These are phyloP conservation scores for Sporothrix schenckii DNA, from an alignment of 2,329 filamentous ascomycete species.

Conservation along the genomic window DNA sequence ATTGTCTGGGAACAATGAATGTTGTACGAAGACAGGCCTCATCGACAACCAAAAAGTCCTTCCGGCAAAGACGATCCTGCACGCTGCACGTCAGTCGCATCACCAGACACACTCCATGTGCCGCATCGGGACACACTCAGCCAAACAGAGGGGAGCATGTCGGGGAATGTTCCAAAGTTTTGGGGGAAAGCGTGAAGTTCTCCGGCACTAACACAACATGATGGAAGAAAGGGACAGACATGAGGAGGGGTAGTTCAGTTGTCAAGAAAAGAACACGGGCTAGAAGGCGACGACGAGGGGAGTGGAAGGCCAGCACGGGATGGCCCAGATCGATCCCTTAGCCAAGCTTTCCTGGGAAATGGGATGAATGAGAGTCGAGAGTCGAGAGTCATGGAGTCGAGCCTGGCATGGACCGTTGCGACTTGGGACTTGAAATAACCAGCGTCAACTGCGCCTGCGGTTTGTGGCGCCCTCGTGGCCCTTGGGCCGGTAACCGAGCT, in stretches of 20 bases:
- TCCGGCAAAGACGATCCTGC: constrained; percentile 12
- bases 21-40: neutral
- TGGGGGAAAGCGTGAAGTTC: neutral
- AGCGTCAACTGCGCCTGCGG: neutral
- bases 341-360: constrained; percentile 20
- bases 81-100: constrained; percentile 24
- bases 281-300: neutral
- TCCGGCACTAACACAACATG: neutral
- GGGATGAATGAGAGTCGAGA: constrained; percentile 3
- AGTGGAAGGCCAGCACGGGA: constrained; percentile 2
- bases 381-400: neutral
- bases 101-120: constrained; percentile 26
- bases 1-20: no score
- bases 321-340: constrained; percentile 5
- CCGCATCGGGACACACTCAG: constrained; percentile 20
- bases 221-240: neutral
- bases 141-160: constrained; percentile 19
- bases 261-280: neutral
- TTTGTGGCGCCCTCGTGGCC: neutral
- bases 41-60: neutral
- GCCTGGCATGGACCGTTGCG: neutral
- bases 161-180: constrained; percentile 1
- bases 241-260: neutral
- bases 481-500: neutral
- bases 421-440: neutral